Evolutionary conservation across 495 filamentous ascomycete genomes (phyloP).

Genomic region (Talaromyces proteolyticus): DNA sequence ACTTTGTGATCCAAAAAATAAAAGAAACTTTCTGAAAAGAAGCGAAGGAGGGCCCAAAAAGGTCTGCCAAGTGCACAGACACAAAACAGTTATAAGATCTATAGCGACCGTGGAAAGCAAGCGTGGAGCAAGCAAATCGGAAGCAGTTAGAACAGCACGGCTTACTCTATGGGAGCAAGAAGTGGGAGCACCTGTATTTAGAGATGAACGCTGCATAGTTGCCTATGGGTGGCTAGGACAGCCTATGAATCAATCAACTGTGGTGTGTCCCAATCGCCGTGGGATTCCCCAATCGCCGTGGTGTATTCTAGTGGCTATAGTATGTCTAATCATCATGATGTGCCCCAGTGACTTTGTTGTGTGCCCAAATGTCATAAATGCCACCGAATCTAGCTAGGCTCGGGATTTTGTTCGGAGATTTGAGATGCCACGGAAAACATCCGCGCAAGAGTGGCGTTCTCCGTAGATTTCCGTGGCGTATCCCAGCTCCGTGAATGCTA

Average conservation of each 20-base stretch:
- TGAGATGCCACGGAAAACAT: not conserved
- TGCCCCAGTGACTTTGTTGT: not conserved
- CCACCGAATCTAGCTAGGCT: not conserved
- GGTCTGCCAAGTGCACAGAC: not conserved
- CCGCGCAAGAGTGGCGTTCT: not conserved
- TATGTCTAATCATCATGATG: too few relatives aligned
- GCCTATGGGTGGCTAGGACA: constrained; percentile 3
- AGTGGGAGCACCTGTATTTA: constrained; percentile 15
- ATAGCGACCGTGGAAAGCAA: constrained; percentile 4
- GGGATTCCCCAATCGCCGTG: not conserved
- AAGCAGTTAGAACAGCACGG: constrained; percentile 6
- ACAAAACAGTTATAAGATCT: constrained; percentile 9
- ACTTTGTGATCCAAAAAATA: not conserved
- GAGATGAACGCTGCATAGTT: constrained; percentile 12
- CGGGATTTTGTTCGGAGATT: not conserved
- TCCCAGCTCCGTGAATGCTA: too few relatives aligned
- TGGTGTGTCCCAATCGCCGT: not conserved
- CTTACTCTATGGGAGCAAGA: constrained; percentile 12
- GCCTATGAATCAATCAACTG: not conserved
- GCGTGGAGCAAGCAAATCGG: constrained; percentile 5
- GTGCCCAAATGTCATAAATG: not conserved
- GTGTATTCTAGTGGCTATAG: not conserved
- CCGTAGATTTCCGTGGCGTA: not conserved
- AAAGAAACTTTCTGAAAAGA: not conserved
- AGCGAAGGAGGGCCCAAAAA: constrained; percentile 8